These are phyloP conservation scores for Amauroascus niger DNA, from an alignment of 2,329 filamentous ascomycete genomes.

Conservation along the genomic window DNA sequence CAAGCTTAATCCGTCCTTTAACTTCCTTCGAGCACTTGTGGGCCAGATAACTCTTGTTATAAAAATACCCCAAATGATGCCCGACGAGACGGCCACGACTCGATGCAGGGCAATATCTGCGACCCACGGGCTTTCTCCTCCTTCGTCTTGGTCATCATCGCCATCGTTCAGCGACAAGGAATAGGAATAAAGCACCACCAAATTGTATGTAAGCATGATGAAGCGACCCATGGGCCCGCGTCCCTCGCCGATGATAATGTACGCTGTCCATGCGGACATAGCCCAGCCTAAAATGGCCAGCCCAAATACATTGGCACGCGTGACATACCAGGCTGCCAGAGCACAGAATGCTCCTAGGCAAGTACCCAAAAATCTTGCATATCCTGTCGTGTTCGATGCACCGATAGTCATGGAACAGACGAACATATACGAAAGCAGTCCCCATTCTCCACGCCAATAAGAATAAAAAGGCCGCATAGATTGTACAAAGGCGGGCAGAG, in stretches of 20 bases:
- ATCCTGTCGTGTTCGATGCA: conserved; percentile 85
- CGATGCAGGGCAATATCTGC: conserved; percentile 80
- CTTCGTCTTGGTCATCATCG: conserved; percentile 76
- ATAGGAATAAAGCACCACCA: conserved; percentile 89
- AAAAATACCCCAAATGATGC: conserved; percentile 85
- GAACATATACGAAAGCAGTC: conserved; percentile 91
- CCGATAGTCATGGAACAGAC: conserved; percentile 97
- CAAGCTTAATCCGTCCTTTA: conserved; percentile 81
- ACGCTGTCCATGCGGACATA: conserved; percentile 74
- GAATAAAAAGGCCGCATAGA: conserved; percentile 69
- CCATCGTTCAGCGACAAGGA: conserved; percentile 71
- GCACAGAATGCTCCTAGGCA: conserved; percentile 68
- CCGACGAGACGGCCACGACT: conserved; percentile 73
- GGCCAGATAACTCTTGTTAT: conserved; percentile 88
- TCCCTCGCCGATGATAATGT: conserved; percentile 72
- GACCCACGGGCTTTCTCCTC: conserved; percentile 72
- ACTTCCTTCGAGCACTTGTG: conserved; percentile 76
- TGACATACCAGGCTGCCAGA: conserved; percentile 65
- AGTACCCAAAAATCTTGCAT: conserved; percentile 77
- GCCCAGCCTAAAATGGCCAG: conserved; percentile 76
- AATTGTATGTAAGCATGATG: conserved; percentile 90
- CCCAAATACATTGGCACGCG: conserved; percentile 60
- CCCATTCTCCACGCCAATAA: conserved; percentile 94
- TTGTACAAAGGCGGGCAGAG: conserved; percentile 75
- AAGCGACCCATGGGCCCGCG: conserved; percentile 89